Conservation (phyloP, 495 filamentous ascomycete species). For the Aspergillus heteromorphus region DNA sequence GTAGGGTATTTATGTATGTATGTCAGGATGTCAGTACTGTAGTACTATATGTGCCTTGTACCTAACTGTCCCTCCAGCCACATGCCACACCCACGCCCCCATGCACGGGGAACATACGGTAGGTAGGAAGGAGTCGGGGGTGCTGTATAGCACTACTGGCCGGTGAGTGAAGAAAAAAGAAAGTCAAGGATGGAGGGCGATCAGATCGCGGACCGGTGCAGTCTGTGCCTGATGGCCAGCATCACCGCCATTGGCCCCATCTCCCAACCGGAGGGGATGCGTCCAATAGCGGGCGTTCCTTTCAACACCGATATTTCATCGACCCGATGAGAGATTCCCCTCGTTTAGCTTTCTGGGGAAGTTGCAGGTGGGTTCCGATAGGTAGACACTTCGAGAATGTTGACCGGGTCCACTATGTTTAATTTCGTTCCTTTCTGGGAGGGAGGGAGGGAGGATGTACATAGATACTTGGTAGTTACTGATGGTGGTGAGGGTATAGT, state of each 20-base stretch:
- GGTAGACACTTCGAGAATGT: conserved; percentile 3
- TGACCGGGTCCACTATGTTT: conserved; percentile 5
- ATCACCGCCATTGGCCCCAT: not conserved
- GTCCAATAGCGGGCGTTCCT: conserved; percentile 7
- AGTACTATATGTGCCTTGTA: no score
- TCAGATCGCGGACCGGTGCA: not conserved
- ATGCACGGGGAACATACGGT: not conserved
- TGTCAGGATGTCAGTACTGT: no score
- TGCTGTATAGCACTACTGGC: no score
- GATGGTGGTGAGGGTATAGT: no score
- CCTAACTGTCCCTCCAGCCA: not conserved
- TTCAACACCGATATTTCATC: conserved; percentile 6
- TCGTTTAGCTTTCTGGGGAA: conserved; percentile 14
- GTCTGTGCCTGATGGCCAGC: conserved; percentile 10
- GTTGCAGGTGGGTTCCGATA: conserved; percentile 8
- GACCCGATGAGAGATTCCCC: conserved; percentile 3
- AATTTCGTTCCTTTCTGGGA: not conserved
- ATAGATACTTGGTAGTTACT: no score
- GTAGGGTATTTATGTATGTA: no score
- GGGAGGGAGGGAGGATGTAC: no score
- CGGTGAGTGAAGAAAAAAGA: not conserved
- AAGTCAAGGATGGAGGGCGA: not conserved
- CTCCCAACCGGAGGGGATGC: not conserved
- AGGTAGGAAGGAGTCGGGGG: not conserved
- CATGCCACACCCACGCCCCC: not conserved